phyloP scores from a whole-genome alignment of 139 green algal species.

The Chlorella sp. region DNA sequence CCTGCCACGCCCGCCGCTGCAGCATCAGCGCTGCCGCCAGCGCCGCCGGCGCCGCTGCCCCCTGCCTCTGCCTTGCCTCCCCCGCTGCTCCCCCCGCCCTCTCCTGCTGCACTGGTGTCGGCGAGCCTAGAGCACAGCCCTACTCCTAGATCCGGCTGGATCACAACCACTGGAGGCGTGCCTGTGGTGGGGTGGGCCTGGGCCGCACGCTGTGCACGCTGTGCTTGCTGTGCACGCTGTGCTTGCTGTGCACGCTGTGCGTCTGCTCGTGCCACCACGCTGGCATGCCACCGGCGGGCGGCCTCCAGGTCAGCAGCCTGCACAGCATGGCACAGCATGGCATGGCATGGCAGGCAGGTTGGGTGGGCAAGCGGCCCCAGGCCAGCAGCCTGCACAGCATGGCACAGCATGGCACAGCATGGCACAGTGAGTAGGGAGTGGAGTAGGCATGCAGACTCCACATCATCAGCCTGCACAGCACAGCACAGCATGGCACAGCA shows the following conservation, averaged over 20 bases:
- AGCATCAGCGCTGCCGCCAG: neutral
- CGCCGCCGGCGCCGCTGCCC: neutral
- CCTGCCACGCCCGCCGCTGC: neutral
- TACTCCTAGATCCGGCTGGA: neutral
- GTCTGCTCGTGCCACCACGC: neutral
- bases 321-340: neutral
- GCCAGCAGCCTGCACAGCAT: no score
- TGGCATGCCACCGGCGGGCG: neutral
- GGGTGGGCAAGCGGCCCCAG: neutral
- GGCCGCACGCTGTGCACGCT: neutral
- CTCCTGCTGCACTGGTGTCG: neutral
- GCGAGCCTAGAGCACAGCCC: neutral
- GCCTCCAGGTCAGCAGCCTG: conserved; percentile 16
- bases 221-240: neutral
- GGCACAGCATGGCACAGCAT: neutral
- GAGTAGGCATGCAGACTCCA: neutral
- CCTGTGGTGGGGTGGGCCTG: neutral
- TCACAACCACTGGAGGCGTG: neutral
- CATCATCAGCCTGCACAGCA: no score
- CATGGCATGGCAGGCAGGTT: neutral
- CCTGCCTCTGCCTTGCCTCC: neutral
- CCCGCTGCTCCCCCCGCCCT: neutral
- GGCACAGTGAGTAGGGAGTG: neutral
- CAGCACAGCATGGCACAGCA: no score
- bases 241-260: no score